phyloP scores from a whole-genome alignment of 495 filamentous ascomycete species.

The Penicillium lagena region DNA sequence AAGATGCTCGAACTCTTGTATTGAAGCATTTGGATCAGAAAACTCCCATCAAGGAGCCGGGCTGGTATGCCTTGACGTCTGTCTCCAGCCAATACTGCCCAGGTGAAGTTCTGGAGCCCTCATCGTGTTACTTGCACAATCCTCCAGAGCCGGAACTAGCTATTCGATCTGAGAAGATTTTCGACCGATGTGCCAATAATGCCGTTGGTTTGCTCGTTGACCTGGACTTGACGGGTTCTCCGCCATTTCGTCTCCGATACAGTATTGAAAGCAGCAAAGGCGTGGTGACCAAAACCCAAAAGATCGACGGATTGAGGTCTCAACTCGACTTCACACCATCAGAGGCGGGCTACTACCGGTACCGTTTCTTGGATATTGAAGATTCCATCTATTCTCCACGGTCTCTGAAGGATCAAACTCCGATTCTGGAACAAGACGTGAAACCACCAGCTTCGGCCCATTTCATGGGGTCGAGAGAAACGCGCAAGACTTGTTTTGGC shows the following conservation, averaged over 20 bases:
- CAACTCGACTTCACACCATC: conserved; percentile 80
- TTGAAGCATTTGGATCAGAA: conserved; percentile 30
- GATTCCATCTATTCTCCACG: conserved; percentile 67
- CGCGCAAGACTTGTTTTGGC: conserved; percentile 69
- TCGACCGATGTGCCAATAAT: conserved; percentile 90
- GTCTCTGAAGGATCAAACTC: conserved; percentile 43
- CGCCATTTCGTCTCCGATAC: conserved; percentile 76
- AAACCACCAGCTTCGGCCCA: conserved; percentile 82
- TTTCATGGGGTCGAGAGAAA: conserved; percentile 49
- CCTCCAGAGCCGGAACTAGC: conserved; percentile 78
- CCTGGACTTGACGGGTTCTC: conserved; percentile 81
- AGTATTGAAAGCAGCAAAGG: conserved; percentile 56
- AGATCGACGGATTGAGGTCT: conserved; percentile 59
- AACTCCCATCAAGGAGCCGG: conserved; percentile 60
- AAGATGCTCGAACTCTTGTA: conserved; percentile 48
- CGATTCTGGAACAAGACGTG: conserved; percentile 76
- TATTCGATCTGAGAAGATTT: conserved; percentile 69
- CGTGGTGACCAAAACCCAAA: conserved; percentile 40
- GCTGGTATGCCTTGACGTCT: conserved; percentile 76
- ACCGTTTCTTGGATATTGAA: conserved; percentile 71
- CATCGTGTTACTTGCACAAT: conserved; percentile 83
- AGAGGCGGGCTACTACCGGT: conserved; percentile 77
- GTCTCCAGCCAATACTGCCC: conserved; percentile 73
- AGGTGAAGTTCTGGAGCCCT: conserved; percentile 86
- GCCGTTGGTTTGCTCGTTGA: conserved; percentile 85